phyloP scores from a whole-genome alignment of 2,329 filamentous ascomycete species.

The Aaosphaeria pasadenensis region DNA sequence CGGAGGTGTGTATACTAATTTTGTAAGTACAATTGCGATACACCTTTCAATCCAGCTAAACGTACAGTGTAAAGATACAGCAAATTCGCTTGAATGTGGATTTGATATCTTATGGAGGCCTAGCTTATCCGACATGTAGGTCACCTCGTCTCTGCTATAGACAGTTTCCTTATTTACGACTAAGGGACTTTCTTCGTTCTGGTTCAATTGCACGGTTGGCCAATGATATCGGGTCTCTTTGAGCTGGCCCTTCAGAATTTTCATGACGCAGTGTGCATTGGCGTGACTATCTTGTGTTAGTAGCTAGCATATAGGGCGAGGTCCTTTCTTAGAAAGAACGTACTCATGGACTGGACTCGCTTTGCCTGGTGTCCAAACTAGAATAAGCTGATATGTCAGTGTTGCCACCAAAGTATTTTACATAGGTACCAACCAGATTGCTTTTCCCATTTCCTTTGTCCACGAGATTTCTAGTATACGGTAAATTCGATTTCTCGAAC shows the following conservation, averaged over 20 bases:
- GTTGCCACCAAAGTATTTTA: neutral
- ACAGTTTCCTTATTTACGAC: conserved; percentile 63
- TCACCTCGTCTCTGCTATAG: conserved; percentile 70
- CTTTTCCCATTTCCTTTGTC: conserved; percentile 84
- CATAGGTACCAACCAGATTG: conserved; percentile 58
- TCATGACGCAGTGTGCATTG: conserved; percentile 91
- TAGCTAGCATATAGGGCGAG: neutral
- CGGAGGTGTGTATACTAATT: conserved; percentile 74
- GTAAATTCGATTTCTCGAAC: conserved; percentile 64
- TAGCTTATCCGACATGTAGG: conserved; percentile 87
- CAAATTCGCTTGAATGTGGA: conserved; percentile 65
- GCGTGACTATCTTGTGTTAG: conserved; percentile 37
- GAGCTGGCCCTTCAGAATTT: conserved; percentile 72
- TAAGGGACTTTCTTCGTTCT: conserved; percentile 53
- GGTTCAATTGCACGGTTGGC: conserved; percentile 52
- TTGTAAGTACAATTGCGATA: too few relatives aligned
- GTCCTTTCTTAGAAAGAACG: conserved; percentile 6
- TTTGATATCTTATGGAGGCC: conserved; percentile 84
- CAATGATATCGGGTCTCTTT: conserved; percentile 80
- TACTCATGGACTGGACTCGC: conserved; percentile 79
- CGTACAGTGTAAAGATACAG: conserved; percentile 77
- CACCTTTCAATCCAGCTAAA: conserved; percentile 6
- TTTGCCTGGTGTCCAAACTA: conserved; percentile 86
- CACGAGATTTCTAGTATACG: conserved; percentile 85
- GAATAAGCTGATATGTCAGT: conserved; percentile 62